phyloP scores from a whole-genome alignment of 495 filamentous ascomycete species.

The Penicillium paradoxum region DNA sequence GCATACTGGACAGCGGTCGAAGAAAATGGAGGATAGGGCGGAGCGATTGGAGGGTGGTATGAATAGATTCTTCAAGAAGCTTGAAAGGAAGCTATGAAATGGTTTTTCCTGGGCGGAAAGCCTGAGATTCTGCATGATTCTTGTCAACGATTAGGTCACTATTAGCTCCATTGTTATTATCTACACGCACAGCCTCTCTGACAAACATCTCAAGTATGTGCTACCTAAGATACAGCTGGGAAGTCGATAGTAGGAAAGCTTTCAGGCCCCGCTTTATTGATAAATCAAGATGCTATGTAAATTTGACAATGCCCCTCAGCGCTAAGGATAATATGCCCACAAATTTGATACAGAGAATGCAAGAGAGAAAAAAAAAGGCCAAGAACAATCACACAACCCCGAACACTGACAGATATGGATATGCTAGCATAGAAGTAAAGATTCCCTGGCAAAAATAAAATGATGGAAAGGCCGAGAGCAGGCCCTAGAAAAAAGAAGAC shows the following conservation, averaged over 20 bases:
- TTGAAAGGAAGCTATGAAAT: conserved; percentile 75
- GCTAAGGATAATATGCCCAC: conserved; percentile 27
- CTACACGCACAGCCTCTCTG: too few relatives aligned
- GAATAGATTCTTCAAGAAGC: conserved; percentile 75
- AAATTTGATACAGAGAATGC: conserved; percentile 18
- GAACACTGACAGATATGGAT: background rate
- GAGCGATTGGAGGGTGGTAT: conserved; percentile 70
- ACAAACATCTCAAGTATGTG: too few relatives aligned
- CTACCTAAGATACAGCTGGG: too few relatives aligned
- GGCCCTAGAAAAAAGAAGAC: background rate
- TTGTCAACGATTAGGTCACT: background rate
- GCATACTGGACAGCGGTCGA: conserved; percentile 41
- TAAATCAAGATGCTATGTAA: conserved; percentile 6
- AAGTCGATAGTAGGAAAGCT: background rate
- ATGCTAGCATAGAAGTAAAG: conserved; percentile 6
- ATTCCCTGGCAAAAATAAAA: background rate
- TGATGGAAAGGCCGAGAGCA: background rate
- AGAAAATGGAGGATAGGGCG: conserved; percentile 65
- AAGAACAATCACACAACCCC: background rate
- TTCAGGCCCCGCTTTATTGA: conserved; percentile 7
- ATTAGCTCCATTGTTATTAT: background rate
- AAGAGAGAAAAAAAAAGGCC: conserved; percentile 7
- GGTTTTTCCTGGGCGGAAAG: background rate
- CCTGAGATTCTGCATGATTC: background rate
- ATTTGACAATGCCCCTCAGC: conserved; percentile 22